A percentile compares a stretch with the other conserved stretches of the same genome.
Evolutionary conservation across 257 asterid genomes (phyloP).

Genomic region (Primulina huaijiensis): DNA sequence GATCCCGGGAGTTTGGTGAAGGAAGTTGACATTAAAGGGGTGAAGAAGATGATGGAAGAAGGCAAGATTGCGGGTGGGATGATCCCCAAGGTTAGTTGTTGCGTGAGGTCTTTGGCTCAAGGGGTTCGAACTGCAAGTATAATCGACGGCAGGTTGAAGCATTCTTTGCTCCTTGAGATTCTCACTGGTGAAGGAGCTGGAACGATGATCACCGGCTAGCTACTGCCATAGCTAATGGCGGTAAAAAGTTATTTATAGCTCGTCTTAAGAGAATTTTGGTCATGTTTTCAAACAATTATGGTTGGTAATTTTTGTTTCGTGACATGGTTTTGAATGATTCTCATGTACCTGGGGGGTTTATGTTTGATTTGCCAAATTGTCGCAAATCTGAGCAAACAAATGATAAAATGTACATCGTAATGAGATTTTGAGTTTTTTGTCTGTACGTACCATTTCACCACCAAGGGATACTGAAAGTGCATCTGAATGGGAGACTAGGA

Average conservation of each 20-base stretch:
- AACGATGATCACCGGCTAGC: constrained; percentile 71
- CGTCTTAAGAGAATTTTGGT: neutral
- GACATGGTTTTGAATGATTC: neutral
- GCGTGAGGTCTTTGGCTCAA: constrained; percentile 73
- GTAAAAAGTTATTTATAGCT: neutral
- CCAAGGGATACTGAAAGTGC: too few relatives aligned
- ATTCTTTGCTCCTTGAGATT: constrained; percentile 74
- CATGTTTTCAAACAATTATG: neutral
- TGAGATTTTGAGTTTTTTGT: too few relatives aligned
- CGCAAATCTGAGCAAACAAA: neutral
- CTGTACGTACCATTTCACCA: too few relatives aligned
- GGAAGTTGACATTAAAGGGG: constrained; percentile 69
- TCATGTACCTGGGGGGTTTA: neutral
- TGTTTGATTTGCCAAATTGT: neutral
- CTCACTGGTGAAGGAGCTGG: constrained; percentile 81
- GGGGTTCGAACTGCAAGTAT: constrained; percentile 78
- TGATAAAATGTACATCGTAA: too few relatives aligned
- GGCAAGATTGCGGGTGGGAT: constrained; percentile 71
- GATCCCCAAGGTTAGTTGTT: constrained; percentile 80
- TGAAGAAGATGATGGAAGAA: constrained; percentile 57
- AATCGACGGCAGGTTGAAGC: constrained; percentile 74
- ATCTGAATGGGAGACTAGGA: too few relatives aligned
- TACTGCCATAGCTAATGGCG: constrained; percentile 13
- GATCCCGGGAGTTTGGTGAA: constrained; percentile 66
- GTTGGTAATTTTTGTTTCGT: too few relatives aligned